Conservation (phyloP, 495 filamentous ascomycete species). For the Aspergillus panamensis region DNA sequence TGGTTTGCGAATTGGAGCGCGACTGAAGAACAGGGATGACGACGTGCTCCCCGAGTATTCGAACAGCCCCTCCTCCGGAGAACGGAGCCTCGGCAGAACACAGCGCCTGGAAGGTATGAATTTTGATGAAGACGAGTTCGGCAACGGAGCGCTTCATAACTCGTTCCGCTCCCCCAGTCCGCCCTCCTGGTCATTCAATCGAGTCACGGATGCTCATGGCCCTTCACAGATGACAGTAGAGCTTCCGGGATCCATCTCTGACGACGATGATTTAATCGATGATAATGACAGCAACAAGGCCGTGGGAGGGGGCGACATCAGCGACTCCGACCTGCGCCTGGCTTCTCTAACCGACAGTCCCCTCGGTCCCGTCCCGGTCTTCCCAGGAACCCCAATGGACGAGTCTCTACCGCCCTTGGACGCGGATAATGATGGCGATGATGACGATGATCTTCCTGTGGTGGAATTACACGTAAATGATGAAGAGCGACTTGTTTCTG, state of each 20-base stretch:
- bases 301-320: constrained; percentile 41
- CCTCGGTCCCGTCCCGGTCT: constrained; percentile 24
- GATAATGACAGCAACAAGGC: constrained; percentile 42
- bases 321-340: constrained; percentile 36
- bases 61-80: constrained; percentile 23
- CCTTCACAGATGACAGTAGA: constrained; percentile 33
- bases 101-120: constrained; percentile 34
- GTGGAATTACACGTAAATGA: constrained; percentile 44
- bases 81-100: constrained; percentile 19
- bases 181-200: constrained; percentile 39
- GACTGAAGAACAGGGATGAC: constrained; percentile 30
- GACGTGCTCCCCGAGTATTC: constrained; percentile 25
- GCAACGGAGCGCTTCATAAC: constrained; percentile 21
- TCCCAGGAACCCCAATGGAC: constrained; percentile 30
- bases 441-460: constrained; percentile 41
- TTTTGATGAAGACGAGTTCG: constrained; percentile 31
- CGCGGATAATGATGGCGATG: constrained; percentile 34
- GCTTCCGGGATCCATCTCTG: constrained; percentile 29
- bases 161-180: constrained; percentile 25
- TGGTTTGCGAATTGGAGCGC: constrained; percentile 49
- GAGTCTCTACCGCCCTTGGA: constrained; percentile 33
- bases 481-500: constrained; percentile 33
- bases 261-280: constrained; percentile 38
- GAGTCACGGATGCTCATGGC: constrained; percentile 32
- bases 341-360: constrained; percentile 31